Conservation (phyloP, 345 rosid genomes). For the Barbarea vulgaris region DNA sequence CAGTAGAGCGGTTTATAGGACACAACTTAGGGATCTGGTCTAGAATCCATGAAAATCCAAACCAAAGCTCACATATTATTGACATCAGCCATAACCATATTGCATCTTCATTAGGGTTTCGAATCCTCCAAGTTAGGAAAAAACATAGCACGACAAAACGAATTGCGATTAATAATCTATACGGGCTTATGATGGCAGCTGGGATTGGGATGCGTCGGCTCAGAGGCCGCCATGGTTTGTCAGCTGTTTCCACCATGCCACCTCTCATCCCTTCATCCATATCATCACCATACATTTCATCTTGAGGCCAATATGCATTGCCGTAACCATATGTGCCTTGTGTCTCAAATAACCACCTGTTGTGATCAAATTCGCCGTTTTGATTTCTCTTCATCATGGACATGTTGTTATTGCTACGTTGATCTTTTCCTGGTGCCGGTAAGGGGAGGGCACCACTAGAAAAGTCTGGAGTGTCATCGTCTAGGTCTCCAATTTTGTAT, state of each 20-base stretch:
- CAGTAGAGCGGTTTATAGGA: slow-evolving; percentile 83
- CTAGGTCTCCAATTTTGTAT: slow-evolving; percentile 68
- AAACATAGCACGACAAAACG: slow-evolving; percentile 68
- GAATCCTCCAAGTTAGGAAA: slow-evolving; percentile 83
- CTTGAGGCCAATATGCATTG: slow-evolving; percentile 81
- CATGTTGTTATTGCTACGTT: slow-evolving; percentile 59
- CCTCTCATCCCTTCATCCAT: slow-evolving; percentile 59
- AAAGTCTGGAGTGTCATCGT: slow-evolving; percentile 60
- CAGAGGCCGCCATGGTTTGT: slow-evolving; percentile 92
- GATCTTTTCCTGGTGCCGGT: slow-evolving; percentile 59
- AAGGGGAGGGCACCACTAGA: slow-evolving; percentile 68
- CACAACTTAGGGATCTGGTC: slow-evolving; percentile 86
- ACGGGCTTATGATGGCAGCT: slow-evolving; percentile 71
- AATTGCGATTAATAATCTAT: slow-evolving; percentile 62
- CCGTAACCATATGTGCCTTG: slow-evolving; percentile 88
- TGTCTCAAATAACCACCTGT: slow-evolving; percentile 85
- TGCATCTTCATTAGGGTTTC: slow-evolving; percentile 78
- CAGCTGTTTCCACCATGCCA: slow-evolving; percentile 59
- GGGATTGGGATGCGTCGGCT: slow-evolving; percentile 66
- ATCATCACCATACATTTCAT: slow-evolving; percentile 65
- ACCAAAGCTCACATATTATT: slow-evolving; percentile 81
- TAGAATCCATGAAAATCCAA: slow-evolving; percentile 92
- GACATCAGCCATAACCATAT: slow-evolving; percentile 93
- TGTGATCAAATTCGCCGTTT: slow-evolving; percentile 84
- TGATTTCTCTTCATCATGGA: slow-evolving; percentile 87